Percentiles rank a stretch among this genome's conserved stretches.
Conservation (phyloP, 106 monocot genomes). For the Acorus gramineus region DNA sequence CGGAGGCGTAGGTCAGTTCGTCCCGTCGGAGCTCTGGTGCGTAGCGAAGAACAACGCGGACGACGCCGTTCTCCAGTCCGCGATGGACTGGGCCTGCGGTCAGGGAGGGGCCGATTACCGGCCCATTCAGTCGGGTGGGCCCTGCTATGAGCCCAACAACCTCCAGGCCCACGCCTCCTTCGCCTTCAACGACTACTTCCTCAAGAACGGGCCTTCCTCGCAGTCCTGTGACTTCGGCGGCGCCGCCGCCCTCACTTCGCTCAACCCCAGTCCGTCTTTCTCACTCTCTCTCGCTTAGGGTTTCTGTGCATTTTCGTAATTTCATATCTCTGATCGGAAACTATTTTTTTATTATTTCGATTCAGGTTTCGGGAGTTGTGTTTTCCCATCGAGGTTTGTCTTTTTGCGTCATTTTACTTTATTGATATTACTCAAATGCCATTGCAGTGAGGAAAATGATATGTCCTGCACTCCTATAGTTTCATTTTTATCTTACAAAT, state of each 20-base stretch:
- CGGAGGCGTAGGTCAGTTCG: too few species aligned
- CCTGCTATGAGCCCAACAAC: constrained; percentile 79
- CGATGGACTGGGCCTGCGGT: constrained; percentile 61
- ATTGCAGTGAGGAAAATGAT: too few species aligned
- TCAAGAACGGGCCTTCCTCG: constrained; percentile 19
- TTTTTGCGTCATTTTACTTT: too few species aligned
- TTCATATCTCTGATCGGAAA: too few species aligned
- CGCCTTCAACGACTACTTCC: constrained; percentile 82
- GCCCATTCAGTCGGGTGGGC: constrained; percentile 50
- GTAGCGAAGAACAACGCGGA: constrained; percentile 23
- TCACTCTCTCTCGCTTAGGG: not conserved
- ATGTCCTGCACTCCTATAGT: too few species aligned
- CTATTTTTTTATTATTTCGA: too few species aligned
- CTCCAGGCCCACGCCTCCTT: constrained; percentile 76
- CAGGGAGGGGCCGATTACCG: constrained; percentile 45
- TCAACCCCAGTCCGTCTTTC: constrained; percentile 47
- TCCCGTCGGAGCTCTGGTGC: constrained; percentile 35
- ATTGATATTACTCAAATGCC: too few species aligned
- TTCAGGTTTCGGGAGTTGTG: too few species aligned
- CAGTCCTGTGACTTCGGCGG: constrained; percentile 83
- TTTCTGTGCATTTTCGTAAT: too few species aligned
- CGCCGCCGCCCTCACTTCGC: constrained; percentile 44
- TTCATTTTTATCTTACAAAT: too few species aligned
- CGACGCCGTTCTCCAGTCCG: constrained; percentile 19
- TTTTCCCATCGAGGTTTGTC: too few species aligned